A percentile compares a stretch with the other conserved stretches of the same genome.
These are phyloP conservation scores for Rhodotorula sp. DNA, from an alignment of 1,284 basidiomycete species.

Conservation along the genomic window DNA sequence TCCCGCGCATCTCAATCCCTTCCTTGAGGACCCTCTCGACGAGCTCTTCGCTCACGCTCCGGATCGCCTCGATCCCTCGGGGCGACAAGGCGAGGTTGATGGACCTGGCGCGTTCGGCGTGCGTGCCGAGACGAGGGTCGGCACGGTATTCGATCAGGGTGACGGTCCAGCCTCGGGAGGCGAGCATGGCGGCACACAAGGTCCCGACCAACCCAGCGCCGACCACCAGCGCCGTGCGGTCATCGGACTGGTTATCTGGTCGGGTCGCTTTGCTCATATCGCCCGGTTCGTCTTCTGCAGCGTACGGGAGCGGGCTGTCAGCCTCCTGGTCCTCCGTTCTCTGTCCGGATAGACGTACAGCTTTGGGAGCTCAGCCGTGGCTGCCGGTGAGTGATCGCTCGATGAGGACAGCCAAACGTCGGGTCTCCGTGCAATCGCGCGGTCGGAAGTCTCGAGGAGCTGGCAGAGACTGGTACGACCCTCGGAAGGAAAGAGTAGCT, in stretches of 20 bases:
- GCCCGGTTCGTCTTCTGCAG: not conserved
- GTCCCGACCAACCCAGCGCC: slow-evolving; percentile 96
- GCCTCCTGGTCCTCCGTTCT: not conserved
- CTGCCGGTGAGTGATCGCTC: no score
- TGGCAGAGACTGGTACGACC: no score
- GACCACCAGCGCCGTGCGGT: slow-evolving; percentile 51
- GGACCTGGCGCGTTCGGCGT: slow-evolving; percentile 58
- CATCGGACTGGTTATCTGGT: not conserved
- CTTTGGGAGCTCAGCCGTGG: no score
- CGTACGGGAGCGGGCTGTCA: no score
- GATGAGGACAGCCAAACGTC: no score
- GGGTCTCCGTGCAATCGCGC: no score
- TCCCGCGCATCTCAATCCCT: slow-evolving; percentile 88
- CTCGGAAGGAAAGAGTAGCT: no score
- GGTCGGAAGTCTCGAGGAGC: no score
- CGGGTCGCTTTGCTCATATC: no score
- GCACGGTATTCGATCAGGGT: slow-evolving; percentile 75
- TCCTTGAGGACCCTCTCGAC: slow-evolving; percentile 72
- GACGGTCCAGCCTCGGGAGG: slow-evolving; percentile 84
- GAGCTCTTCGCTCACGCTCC: slow-evolving; percentile 71
- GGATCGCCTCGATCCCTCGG: slow-evolving; percentile 82
- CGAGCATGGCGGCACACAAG: slow-evolving; percentile 80
- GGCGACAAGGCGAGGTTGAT: slow-evolving; percentile 97
- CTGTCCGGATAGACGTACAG: no score
- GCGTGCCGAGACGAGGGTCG: slow-evolving; percentile 29